Conservation (phyloP, 179 eudicot genomes). For the Silene noctiflora region DNA sequence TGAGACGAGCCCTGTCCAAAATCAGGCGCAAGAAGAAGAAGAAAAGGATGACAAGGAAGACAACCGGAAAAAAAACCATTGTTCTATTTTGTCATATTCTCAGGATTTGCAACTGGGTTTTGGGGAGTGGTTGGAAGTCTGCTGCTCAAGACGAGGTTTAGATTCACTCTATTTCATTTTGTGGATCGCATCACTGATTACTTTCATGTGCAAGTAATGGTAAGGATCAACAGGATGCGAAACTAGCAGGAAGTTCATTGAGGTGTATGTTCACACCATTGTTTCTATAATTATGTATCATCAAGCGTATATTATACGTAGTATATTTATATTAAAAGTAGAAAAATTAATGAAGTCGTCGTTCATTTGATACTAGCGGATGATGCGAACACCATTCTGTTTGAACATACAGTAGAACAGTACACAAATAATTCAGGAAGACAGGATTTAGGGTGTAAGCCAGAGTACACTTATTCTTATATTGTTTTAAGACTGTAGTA, state of each 20-base stretch:
- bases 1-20: not conserved
- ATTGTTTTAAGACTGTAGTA: not conserved
- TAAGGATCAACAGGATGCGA: slow-evolving; percentile 21
- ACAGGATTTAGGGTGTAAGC: not conserved
- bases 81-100: slow-evolving; percentile 12
- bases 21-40: not conserved
- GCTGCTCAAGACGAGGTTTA: slow-evolving; percentile 6
- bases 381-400: not conserved
- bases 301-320: too few species aligned
- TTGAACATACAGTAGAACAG: not conserved
- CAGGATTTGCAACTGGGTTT: slow-evolving; percentile 32
- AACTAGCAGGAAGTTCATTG: not conserved
- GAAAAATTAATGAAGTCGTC: too few species aligned
- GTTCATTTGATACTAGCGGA: too few species aligned
- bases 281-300: too few species aligned
- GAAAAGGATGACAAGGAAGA: slow-evolving; percentile 17
- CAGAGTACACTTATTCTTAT: slow-evolving; percentile 3
- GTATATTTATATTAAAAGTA: too few species aligned
- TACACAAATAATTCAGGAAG: not conserved
- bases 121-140: slow-evolving; percentile 27
- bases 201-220: not conserved
- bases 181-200: not conserved
- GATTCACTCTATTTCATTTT: not conserved
- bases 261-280: too few species aligned
- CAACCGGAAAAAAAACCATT: not conserved